Conservation (phyloP, 169 alveolate species). For the Plasmodium malariae region DNA sequence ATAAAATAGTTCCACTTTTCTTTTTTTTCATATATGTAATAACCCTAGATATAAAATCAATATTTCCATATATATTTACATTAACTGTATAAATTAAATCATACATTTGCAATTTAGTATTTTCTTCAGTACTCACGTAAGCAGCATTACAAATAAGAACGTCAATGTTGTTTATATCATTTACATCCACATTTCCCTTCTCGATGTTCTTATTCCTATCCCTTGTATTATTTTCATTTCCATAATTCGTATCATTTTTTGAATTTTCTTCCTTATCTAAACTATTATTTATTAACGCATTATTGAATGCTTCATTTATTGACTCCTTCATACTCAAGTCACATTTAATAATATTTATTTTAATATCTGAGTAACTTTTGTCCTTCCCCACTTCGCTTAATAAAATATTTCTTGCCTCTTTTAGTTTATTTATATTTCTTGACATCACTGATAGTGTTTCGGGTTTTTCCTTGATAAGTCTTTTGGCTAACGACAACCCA, state of each 20-base stretch:
- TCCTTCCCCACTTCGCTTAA: slow-evolving; percentile 11
- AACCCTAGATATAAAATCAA: slow-evolving; percentile 44
- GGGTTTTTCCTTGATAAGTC: slow-evolving; percentile 42
- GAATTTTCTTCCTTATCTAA: slow-evolving; percentile 25
- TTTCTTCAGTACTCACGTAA: slow-evolving; percentile 54
- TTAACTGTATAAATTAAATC: slow-evolving; percentile 60
- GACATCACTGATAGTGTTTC: slow-evolving; percentile 30
- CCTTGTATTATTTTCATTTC: background rate
- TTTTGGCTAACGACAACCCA: slow-evolving; percentile 52
- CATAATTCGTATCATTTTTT: slow-evolving; percentile 3
- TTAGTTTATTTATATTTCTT: slow-evolving; percentile 36
- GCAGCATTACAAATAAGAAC: slow-evolving; percentile 76
- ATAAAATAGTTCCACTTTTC: slow-evolving; percentile 44
- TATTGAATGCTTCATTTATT: slow-evolving; percentile 52
- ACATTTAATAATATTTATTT: slow-evolving; percentile 51
- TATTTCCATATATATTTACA: slow-evolving; percentile 56
- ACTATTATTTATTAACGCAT: slow-evolving; percentile 26
- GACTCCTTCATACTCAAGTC: slow-evolving; percentile 43
- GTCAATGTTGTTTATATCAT: slow-evolving; percentile 15
- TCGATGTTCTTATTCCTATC: background rate
- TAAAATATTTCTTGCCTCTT: slow-evolving; percentile 28
- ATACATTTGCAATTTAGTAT: slow-evolving; percentile 25
- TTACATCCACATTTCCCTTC: background rate
- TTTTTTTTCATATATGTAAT: slow-evolving; percentile 29
- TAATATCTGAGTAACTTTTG: background rate